Base-by-base conservation (phyloP, 2,329 filamentous ascomycete genomes). In the Sphaerulina populicola region DNA sequence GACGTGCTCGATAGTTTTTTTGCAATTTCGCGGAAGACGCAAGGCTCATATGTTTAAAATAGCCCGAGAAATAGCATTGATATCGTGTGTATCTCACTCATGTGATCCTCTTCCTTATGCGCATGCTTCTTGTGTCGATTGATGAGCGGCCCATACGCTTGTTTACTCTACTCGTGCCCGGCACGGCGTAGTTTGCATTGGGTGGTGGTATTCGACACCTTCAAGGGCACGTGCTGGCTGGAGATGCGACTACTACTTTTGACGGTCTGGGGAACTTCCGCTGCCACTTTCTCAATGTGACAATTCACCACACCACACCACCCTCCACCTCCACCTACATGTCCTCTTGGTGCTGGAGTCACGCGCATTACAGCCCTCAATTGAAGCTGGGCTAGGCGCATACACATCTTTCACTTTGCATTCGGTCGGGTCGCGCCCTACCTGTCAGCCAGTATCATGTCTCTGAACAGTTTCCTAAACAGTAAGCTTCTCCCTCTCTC, bases 401-500 rank as follows among this genome's bases (percentile, higher is more conserved):
- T 11, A 27, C 23, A 27, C 23, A 27, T 27, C 23, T 27, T 27
- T 27, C 23, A 27, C 23, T 27, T 27, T 27, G 23, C 33, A 36
- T 36, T 8, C 33, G 14, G 33, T 6, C 18, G 37, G 9, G 14
- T 38, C 18, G 37, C 37, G 14, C 37, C 41, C 42, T 23, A 18
- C 18, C 18, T 18, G 18, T 3, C 4, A 18, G 35, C n/a, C 40
- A 21, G 39, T 35, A 53, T 18, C 23, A 59, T 59, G 57, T 56
- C 57, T 45, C 47, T 60, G 11, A 58, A 55, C 54, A 52, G 49
- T 45, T 60, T 58, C 47, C 47, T 60, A 18, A 60, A 60, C 52
- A 60, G 57, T 60, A 55, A 58, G 56, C 27, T 52, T 23, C 6
- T 18, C 12, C 23, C 43, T 18, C 12, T 18, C 18, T 18, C 18